Evolutionary conservation across 2,329 filamentous ascomycete species (phyloP), one percentile per base, ranked within the genome.

Genomic region (Fusarium sp.): DNA sequence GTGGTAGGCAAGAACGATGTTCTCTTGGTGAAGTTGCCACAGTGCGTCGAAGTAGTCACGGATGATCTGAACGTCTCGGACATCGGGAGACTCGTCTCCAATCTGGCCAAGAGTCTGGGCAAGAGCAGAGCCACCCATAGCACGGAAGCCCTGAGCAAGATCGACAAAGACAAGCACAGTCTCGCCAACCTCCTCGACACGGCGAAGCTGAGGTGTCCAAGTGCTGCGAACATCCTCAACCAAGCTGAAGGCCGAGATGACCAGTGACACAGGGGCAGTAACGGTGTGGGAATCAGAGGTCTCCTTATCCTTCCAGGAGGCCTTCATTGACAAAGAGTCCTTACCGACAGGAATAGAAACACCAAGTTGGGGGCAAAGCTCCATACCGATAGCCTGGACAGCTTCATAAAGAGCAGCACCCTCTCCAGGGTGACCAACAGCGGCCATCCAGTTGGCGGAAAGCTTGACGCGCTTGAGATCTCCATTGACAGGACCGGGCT

Each of bases 241-340:
- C 3, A 93, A 88, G 2, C 91, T 91, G 76, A 98, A 98, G 2
- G 96, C 93, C 7, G 96, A 94, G 73, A 98, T 94, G 58, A 98
- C 90, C 8, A 97, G 86, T 1, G 95, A 97, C 74, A 98, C 88
- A 2, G 96, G 96, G 7, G 96, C 93, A 39, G 93, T 98, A 51
- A 98, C 95, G 71, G 94, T 94, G 82, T 92, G 96, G 16, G 86
- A 82, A 66, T 92, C 86, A 19, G 88, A 87, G 30, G 84, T 88
- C 59, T 86, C 83, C 65, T 84, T 83, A 71, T 95, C 92, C 76
- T 89, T 91, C 96, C 96, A 98, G 58, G 93, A 93, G 75, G 97
- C 95, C 85, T 98, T 98, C 96, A 99, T 98, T 4, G 94, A 98
- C 81, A 97, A 97, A 0, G 95, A 98, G 79, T 99, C 96, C 82